phyloP scores from a whole-genome alignment of 169 alveolate genomes.

The Plasmodium ovale region DNA sequence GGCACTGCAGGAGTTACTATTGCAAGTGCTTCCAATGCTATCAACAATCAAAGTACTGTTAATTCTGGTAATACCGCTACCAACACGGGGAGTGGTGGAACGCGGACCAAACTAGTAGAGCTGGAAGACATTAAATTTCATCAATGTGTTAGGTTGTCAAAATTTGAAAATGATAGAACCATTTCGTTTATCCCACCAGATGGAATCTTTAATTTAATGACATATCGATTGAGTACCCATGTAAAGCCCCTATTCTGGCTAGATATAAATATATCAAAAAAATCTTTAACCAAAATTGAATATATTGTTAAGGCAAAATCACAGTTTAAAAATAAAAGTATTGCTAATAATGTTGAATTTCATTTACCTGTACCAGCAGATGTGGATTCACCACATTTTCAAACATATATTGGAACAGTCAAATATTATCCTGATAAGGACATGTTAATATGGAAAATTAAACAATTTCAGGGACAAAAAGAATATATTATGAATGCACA shows the following conservation, averaged over 20 bases:
- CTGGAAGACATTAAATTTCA: constrained; percentile 99
- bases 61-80: no score
- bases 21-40: constrained; percentile 84
- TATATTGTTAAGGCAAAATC: constrained; percentile 94
- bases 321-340: constrained; percentile 94
- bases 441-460: constrained; percentile 96
- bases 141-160: constrained; percentile 94
- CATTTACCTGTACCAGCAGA: constrained; percentile 99
- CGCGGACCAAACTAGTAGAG: constrained; percentile 93
- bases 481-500: constrained; percentile 97
- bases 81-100: no score
- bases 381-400: constrained; percentile 95
- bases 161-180: constrained; percentile 93
- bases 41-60: constrained; percentile 48
- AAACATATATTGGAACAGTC: constrained; percentile 97
- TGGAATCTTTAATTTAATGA: constrained; percentile 99
- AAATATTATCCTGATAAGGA: constrained; percentile 97
- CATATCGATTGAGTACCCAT: constrained; percentile 96
- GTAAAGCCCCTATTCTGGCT: constrained; percentile 98
- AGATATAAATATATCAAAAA: constrained; percentile 93
- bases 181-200: constrained; percentile 99
- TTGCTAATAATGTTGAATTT: constrained; percentile 98
- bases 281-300: constrained; percentile 94
- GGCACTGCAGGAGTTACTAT: background rate
- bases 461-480: constrained; percentile 98